These are phyloP conservation scores for Saprolegnia parasitica DNA, from an alignment of 352 stramenopile genomes.

Conservation along the genomic window DNA sequence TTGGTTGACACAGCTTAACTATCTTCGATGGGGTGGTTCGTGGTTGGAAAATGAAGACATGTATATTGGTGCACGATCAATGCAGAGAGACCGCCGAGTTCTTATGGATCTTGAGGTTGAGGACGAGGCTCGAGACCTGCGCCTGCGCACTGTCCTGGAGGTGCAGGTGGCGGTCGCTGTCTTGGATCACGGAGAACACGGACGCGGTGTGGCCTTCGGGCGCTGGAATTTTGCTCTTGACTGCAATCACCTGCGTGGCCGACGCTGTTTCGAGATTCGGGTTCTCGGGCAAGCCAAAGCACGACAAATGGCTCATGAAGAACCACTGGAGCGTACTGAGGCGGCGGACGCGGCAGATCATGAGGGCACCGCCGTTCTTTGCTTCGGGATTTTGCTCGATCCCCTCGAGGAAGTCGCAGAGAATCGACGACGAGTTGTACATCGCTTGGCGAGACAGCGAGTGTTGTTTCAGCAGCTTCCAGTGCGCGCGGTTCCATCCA, in stretches of 20 bases:
- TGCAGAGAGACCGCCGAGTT: too few relatives aligned
- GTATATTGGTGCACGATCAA: too few relatives aligned
- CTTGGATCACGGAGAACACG: too few relatives aligned
- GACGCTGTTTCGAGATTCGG: background rate
- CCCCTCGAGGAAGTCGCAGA: conserved; percentile 8
- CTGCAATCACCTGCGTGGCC: too few relatives aligned
- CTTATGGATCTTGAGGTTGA: too few relatives aligned
- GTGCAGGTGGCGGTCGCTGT: background rate
- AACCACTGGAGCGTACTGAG: conserved; percentile 27
- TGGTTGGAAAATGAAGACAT: too few relatives aligned
- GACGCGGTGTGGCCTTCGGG: too few relatives aligned
- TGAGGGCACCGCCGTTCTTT: conserved; percentile 6
- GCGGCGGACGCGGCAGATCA: background rate
- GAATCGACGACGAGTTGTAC: conserved; percentile 21
- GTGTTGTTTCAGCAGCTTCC: background rate
- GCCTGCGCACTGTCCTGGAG: conserved; percentile 1
- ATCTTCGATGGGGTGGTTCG: too few relatives aligned
- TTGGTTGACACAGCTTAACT: too few relatives aligned
- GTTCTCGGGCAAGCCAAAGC: conserved; percentile 26
- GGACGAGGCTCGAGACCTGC: too few relatives aligned
- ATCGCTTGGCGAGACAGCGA: conserved; percentile 15
- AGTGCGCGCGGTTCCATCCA: background rate
- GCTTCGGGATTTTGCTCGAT: background rate
- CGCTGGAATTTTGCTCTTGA: too few relatives aligned
- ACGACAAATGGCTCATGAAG: conserved; percentile 19